Base-by-base conservation (phyloP, 2,329 filamentous ascomycete species). In the Exophiala mesophila region DNA sequence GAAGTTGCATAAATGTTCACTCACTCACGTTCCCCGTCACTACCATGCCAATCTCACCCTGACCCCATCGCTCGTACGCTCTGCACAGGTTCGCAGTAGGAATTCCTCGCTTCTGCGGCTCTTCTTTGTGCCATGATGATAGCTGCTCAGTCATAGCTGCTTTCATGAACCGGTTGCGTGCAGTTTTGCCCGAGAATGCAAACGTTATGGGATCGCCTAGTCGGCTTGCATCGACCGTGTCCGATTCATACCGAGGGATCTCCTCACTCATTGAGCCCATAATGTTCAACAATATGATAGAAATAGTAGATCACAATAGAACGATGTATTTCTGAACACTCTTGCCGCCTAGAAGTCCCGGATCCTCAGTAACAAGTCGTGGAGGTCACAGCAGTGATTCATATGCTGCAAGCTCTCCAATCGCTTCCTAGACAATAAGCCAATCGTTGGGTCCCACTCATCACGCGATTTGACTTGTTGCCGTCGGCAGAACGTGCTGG, bases 1-100 rank as follows among this genome's bases (percentile, higher is more conserved):
- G 28, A 78, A 58, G 67, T 71, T n/a, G n/a, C n/a, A n/a, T n/a
- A n/a, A n/a, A n/a, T n/a, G 17, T 5, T 5, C n/a, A 13, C n/a
- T 31, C 29, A 13, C 29, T 16, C 17, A 31, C 7, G 59, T 84
- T 83, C 30, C 80, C 80, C 0, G 75, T 78, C 1, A 82, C 60
- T 44, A 82, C 76, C 20, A 78, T 56, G n/a, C 78, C 78, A 32
- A 7, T 7, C 15, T 17, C 32, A 19, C 13, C 15, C 4, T 8
- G 6, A 5, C 80, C 80, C 78, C 78, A 85, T 47, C 70, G 63
- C 35, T 70, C 66, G 60, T 83, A 83, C 26, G 79, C 63, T 28
- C 79, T 74, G 53, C 77, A 7, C 7, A 26, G 23, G 6, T 26
- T 12, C 23, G 6, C 23, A 26, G 23, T 7, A 7, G 23, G 23